phyloP scores from a whole-genome alignment of 2,329 filamentous ascomycete genomes.

The Chaetothyriales sp. region DNA sequence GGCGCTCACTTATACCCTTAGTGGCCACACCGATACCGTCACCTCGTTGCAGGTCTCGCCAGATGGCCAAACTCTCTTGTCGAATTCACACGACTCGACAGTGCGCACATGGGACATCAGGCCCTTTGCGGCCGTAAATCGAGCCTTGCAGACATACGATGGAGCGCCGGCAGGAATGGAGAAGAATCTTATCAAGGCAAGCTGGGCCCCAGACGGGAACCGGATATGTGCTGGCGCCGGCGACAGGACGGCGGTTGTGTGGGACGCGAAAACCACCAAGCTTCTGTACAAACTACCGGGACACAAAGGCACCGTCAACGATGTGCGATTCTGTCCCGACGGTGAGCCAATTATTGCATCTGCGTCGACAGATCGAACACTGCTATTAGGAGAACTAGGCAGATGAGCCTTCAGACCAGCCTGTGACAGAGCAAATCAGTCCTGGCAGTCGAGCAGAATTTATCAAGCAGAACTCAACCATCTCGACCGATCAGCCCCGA shows the following conservation, averaged over 20 bases:
- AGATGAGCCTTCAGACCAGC: conserved; percentile 28
- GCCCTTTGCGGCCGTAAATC: conserved; percentile 78
- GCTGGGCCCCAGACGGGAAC: conserved; percentile 76
- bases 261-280: conserved; percentile 79
- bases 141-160: conserved; percentile 76
- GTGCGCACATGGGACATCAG: conserved; percentile 92
- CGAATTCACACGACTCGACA: conserved; percentile 85
- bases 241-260: conserved; percentile 79
- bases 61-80: conserved; percentile 77
- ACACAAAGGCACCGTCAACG: conserved; percentile 89
- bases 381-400: conserved; percentile 68
- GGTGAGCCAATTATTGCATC: conserved; percentile 78
- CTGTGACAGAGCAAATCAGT: background rate
- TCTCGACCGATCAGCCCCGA: background rate
- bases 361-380: conserved; percentile 72
- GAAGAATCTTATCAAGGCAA: conserved; percentile 78
- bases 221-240: conserved; percentile 79
- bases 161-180: conserved; percentile 78
- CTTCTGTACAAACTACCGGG: conserved; percentile 88
- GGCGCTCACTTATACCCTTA: conserved; percentile 68
- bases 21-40: conserved; percentile 81
- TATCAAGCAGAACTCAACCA: background rate
- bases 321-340: conserved; percentile 74
- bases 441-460: background rate
- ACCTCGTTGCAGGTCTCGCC: conserved; percentile 85